Conservation (phyloP, 1,139 yeast species). For the Saccharomyces hybrid region DNA sequence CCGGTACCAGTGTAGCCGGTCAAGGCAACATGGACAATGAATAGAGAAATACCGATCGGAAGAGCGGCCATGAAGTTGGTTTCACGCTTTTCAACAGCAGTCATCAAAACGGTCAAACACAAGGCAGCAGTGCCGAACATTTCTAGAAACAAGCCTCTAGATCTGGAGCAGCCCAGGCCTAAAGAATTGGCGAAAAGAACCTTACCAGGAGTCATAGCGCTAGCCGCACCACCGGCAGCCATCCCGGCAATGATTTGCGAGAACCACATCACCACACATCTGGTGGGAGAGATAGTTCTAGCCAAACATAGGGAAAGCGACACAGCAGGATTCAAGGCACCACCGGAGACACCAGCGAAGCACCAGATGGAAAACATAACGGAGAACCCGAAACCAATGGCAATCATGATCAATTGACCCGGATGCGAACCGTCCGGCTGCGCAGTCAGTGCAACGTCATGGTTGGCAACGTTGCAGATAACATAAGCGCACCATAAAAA, state of each 20-base stretch:
- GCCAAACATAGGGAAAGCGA: constrained; percentile 62
- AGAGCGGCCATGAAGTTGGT: constrained; percentile 76
- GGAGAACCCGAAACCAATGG: constrained; percentile 80
- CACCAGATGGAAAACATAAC: constrained; percentile 67
- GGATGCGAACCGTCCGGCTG: constrained; percentile 47
- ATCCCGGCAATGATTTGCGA: constrained; percentile 77
- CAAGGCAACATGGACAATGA: constrained; percentile 72
- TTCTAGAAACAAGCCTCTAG: constrained; percentile 73
- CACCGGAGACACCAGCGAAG: constrained; percentile 76
- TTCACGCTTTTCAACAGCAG: constrained; percentile 74
- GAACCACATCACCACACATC: constrained; percentile 57
- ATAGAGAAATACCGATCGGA: constrained; percentile 71
- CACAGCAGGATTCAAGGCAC: constrained; percentile 84
- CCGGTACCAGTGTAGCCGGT: constrained; percentile 87
- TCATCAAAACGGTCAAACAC: constrained; percentile 65
- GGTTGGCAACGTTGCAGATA: constrained; percentile 78
- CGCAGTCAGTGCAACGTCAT: constrained; percentile 41
- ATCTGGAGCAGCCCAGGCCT: constrained; percentile 61
- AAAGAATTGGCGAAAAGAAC: constrained; percentile 63
- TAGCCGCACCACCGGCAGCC: constrained; percentile 86
- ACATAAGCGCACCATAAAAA: constrained; percentile 74
- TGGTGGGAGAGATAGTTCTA: constrained; percentile 62
- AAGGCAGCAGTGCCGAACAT: constrained; percentile 69
- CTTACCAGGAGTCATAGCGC: constrained; percentile 77
- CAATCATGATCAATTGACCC: constrained; percentile 61